Conservation (phyloP, 352 stramenopile genomes). For the Pythium apleroticum region DNA sequence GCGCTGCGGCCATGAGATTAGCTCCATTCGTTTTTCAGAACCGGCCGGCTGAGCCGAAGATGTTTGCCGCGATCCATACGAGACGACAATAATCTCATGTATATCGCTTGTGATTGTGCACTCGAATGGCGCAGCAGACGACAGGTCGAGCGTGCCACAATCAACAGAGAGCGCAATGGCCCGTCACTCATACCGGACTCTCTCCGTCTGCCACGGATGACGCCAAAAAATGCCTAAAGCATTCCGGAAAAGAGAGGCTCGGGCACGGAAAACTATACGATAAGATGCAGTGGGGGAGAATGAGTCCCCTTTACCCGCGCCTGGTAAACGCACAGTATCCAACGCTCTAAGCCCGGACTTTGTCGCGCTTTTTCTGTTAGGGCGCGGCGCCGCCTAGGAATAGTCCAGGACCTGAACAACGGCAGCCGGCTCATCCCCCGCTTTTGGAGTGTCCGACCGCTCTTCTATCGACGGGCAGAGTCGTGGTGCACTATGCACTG, state of each 20-base stretch:
- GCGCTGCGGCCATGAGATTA: too few relatives aligned
- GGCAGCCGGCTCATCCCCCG: not conserved
- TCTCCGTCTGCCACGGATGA: not conserved
- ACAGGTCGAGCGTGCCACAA: not conserved
- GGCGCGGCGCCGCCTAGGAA: too few relatives aligned
- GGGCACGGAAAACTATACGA: not conserved
- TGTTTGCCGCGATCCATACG: too few relatives aligned
- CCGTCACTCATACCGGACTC: not conserved
- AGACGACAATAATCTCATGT: too few relatives aligned
- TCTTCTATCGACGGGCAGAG: not conserved
- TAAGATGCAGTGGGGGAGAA: too few relatives aligned
- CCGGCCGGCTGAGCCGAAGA: too few relatives aligned
- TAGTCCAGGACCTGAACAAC: not conserved
- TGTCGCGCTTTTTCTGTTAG: too few relatives aligned
- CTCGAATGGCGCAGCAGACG: not conserved
- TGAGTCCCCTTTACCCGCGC: too few relatives aligned
- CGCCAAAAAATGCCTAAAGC: not conserved
- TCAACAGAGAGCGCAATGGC: not conserved
- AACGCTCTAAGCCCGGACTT: not conserved
- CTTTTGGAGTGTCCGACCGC: not conserved
- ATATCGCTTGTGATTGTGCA: not conserved
- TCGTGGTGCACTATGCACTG: not conserved
- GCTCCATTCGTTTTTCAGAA: too few relatives aligned
- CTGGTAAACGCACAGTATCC: not conserved
- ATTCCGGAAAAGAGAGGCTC: not conserved